Percentiles rank a stretch among this genome's conserved stretches.
Conservation (phyloP, 768 basidiomycete genomes). For the Galerina sulciceps region DNA sequence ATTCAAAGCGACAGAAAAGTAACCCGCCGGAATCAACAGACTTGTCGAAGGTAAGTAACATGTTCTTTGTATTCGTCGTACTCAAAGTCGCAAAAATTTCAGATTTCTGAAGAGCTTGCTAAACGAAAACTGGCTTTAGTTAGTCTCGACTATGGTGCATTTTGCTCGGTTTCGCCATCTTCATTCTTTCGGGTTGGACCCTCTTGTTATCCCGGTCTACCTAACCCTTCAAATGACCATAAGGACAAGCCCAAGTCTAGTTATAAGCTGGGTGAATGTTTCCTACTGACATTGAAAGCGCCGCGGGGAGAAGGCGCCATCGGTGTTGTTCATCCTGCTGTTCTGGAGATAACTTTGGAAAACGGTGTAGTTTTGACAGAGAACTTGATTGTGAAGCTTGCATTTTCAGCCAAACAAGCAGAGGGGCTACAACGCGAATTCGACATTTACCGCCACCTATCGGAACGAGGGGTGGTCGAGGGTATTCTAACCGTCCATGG, state of each 20-base stretch:
- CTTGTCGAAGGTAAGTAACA: neutral
- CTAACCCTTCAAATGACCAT: too few species aligned
- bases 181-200: slow-evolving; percentile 5
- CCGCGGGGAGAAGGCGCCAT: slow-evolving; percentile 7
- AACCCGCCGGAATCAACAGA: neutral
- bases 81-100: neutral
- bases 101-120: neutral
- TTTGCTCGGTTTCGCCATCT: slow-evolving; percentile 3
- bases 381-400: slow-evolving; percentile 11
- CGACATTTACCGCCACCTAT: slow-evolving; percentile 18
- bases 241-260: too few species aligned
- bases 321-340: slow-evolving; percentile 14
- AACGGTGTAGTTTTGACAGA: too few species aligned
- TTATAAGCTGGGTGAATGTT: neutral
- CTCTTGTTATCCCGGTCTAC: neutral
- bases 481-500: slow-evolving; percentile 17
- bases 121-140: neutral
- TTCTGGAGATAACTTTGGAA: neutral
- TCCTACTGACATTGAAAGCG: slow-evolving; percentile 5
- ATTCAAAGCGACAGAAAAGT: neutral
- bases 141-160: slow-evolving; percentile 8
- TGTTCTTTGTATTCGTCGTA: neutral
- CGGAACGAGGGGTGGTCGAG: neutral
- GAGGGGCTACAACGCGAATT: slow-evolving; percentile 19
- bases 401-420: slow-evolving; percentile 3